phyloP scores from a whole-genome alignment of 1,284 basidiomycete genomes.

The Schizophyllum amplum region DNA sequence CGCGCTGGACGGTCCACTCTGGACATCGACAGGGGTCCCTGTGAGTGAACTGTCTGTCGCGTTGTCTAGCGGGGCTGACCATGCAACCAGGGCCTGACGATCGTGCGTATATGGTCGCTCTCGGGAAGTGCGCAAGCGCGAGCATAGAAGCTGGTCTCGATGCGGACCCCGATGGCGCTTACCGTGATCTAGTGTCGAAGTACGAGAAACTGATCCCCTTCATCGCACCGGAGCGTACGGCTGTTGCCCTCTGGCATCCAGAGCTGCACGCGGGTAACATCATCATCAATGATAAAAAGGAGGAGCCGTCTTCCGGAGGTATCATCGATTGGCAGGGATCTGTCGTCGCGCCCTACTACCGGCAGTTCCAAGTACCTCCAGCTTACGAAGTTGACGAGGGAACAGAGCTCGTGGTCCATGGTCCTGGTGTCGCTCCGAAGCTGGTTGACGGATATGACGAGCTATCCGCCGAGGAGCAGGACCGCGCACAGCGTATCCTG shows the following conservation, averaged over 20 bases:
- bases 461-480: neutral
- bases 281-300: slow-evolving; percentile 14
- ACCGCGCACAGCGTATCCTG: neutral
- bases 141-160: neutral
- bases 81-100: neutral
- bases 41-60: slow-evolving; percentile 12
- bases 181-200: slow-evolving; percentile 7
- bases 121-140: neutral
- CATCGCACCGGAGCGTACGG: slow-evolving; percentile 13
- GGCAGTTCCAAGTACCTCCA: neutral
- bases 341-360: neutral
- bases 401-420: neutral
- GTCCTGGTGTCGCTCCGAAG: neutral
- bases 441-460: neutral
- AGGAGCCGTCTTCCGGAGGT: slow-evolving; percentile 9
- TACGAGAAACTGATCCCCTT: slow-evolving; percentile 15
- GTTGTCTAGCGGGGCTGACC: neutral
- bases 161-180: neutral
- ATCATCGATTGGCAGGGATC: slow-evolving; percentile 25
- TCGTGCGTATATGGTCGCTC: neutral
- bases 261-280: slow-evolving; percentile 23
- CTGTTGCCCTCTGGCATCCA: slow-evolving; percentile 23
- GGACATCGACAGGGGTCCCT: slow-evolving; percentile 17
- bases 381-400: neutral
- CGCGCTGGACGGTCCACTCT: slow-evolving; percentile 16